Conservation (phyloP, 768 basidiomycete species). For the Rhizopogon vesiculosus region DNA sequence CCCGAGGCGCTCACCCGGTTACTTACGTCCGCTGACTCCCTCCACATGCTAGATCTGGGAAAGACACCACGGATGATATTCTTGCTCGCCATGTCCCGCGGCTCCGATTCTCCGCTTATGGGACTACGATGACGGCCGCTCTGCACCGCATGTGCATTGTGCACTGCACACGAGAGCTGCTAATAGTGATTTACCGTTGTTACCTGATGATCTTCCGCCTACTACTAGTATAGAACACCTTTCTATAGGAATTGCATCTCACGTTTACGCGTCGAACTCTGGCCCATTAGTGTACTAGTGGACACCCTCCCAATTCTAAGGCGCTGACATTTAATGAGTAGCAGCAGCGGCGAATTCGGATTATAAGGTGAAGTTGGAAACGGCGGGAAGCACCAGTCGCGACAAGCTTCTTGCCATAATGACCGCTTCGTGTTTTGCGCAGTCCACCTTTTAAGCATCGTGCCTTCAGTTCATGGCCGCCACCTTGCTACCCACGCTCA, state of each 20-base stretch:
- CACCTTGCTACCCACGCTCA: no score
- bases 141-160: no score
- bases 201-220: constrained; percentile 22
- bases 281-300: constrained; percentile 17
- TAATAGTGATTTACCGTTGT: constrained; percentile 14
- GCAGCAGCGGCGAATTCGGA: background rate
- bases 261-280: constrained; percentile 14
- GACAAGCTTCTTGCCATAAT: no score
- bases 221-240: constrained; percentile 32
- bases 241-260: constrained; percentile 19
- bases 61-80: constrained; percentile 13
- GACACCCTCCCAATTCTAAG: background rate
- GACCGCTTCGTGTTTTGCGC: no score
- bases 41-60: constrained; percentile 37
- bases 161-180: constrained; percentile 4
- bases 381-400: no score
- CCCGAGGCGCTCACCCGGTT: constrained; percentile 32
- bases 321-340: constrained; percentile 33
- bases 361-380: constrained; percentile 20
- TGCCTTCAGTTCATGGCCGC: no score
- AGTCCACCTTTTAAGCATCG: no score
- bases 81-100: constrained; percentile 17
- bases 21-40: constrained; percentile 28
- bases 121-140: no score
- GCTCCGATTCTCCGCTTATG: constrained; percentile 36